A percentile compares a stretch with the other conserved stretches of the same genome.
These are phyloP conservation scores for Arctostaphylos glauca DNA, from an alignment of 148 eudicot genomes.

Conservation along the genomic window DNA sequence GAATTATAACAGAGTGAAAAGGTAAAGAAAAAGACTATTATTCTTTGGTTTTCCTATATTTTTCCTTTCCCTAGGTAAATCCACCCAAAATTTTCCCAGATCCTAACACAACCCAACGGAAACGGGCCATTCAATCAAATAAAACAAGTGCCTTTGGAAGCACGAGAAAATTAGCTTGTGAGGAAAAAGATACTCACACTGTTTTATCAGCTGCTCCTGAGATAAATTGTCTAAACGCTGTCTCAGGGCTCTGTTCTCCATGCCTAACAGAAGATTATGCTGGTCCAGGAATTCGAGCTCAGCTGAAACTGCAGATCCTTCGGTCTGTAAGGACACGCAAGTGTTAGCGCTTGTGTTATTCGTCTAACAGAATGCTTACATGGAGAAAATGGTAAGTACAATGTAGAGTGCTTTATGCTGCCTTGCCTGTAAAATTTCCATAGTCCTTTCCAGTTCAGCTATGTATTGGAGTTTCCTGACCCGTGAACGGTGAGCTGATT, in stretches of 20 bases:
- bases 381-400: background rate
- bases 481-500: conserved; percentile 94
- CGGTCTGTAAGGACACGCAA: conserved; percentile 46
- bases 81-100: too few relatives aligned
- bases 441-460: conserved; percentile 86
- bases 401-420: background rate
- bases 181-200: conserved; percentile 51
- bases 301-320: conserved; percentile 86
- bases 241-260: conserved; percentile 97
- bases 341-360: background rate
- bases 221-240: conserved; percentile 83
- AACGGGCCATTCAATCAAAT: background rate
- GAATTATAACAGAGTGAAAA: too few relatives aligned
- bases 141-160: background rate
- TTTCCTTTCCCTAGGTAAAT: too few relatives aligned
- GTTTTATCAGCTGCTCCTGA: conserved; percentile 87
- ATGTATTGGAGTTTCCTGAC: conserved; percentile 95
- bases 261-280: conserved; percentile 80
- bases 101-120: background rate
- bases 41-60: too few relatives aligned
- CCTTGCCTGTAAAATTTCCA: conserved; percentile 82
- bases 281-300: conserved; percentile 97
- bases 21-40: too few relatives aligned
- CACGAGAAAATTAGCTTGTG: background rate
- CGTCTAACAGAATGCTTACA: background rate